Percentiles rank a stretch among this genome's conserved stretches.
Evolutionary conservation across 169 alveolate species (phyloP).

Genomic region (Babesia bovis): DNA sequence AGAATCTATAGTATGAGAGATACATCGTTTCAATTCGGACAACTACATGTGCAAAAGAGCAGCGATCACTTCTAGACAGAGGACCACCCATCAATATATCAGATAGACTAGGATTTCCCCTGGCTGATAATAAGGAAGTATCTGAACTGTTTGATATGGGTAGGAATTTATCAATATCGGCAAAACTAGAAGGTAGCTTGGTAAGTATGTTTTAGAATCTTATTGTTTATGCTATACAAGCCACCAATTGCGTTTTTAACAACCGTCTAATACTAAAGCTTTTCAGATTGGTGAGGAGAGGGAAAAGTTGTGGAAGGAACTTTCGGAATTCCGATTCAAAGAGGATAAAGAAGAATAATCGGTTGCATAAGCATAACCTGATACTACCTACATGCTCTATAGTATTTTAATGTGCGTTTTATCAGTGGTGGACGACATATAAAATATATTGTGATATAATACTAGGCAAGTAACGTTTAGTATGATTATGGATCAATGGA

Average conservation of each 20-base stretch:
- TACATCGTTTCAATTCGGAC: conserved; percentile 41
- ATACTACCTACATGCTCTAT: no score
- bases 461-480: no score
- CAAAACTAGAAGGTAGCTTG: conserved; percentile 65
- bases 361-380: neutral
- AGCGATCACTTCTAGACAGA: conserved; percentile 60
- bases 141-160: conserved; percentile 51
- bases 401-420: no score
- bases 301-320: conserved; percentile 60
- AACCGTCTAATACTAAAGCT: no score
- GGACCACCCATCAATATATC: conserved; percentile 68
- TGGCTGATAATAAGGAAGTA: conserved; percentile 47
- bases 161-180: conserved; percentile 3
- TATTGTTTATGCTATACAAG: neutral
- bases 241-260: neutral
- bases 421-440: no score
- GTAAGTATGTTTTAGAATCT: conserved; percentile 25
- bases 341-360: conserved; percentile 50
- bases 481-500: no score
- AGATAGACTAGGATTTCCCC: conserved; percentile 59
- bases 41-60: conserved; percentile 69
- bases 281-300: conserved; percentile 68
- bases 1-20: conserved; percentile 25
- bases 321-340: conserved; percentile 36
- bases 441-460: no score